phyloP scores from a whole-genome alignment of 2,329 filamentous ascomycete genomes.

The Hypomyces perniciosus region DNA sequence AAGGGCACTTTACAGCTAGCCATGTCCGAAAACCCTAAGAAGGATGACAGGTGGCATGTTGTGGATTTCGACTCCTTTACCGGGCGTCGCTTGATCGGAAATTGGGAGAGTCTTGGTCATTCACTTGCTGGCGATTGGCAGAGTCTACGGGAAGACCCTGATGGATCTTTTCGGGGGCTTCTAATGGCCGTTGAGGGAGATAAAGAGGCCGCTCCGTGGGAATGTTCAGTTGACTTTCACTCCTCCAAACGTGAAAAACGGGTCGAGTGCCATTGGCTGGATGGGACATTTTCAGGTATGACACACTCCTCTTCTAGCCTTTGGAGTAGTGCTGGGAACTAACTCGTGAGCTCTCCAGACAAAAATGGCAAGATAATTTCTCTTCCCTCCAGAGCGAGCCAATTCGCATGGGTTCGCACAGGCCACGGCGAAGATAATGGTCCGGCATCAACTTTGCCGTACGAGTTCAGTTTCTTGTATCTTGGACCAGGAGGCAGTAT shows the following conservation, averaged over 20 bases:
- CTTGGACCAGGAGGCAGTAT: slow-evolving; percentile 9
- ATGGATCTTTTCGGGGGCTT: slow-evolving; percentile 4
- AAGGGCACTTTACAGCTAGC: slow-evolving; percentile 15
- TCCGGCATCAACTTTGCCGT: slow-evolving; percentile 6
- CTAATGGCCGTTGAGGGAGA: slow-evolving; percentile 16
- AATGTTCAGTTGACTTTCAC: slow-evolving; percentile 16
- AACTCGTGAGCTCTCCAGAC: slow-evolving; percentile 5
- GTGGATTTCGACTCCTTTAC: slow-evolving; percentile 13
- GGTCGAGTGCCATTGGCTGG: slow-evolving; percentile 12
- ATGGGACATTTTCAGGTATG: slow-evolving; percentile 14
- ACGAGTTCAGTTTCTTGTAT: slow-evolving; percentile 16
- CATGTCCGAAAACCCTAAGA: slow-evolving; percentile 13
- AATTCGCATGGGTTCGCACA: slow-evolving; percentile 16
- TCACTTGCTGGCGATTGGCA: slow-evolving; percentile 18
- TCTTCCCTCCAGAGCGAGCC: slow-evolving; percentile 4
- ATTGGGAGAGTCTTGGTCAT: slow-evolving; percentile 14
- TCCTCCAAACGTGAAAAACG: slow-evolving; percentile 9
- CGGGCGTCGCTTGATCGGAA: slow-evolving; percentile 6
- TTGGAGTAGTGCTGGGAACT: too few relatives aligned
- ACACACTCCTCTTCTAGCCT: too few relatives aligned
- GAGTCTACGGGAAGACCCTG: neutral
- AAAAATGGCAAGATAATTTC: slow-evolving; percentile 7
- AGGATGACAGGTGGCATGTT: slow-evolving; percentile 10
- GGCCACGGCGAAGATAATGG: neutral
- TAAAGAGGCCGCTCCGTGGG: slow-evolving; percentile 14